phyloP scores from a whole-genome alignment of 2,329 filamentous ascomycete species.

The Neurospora crassa region DNA sequence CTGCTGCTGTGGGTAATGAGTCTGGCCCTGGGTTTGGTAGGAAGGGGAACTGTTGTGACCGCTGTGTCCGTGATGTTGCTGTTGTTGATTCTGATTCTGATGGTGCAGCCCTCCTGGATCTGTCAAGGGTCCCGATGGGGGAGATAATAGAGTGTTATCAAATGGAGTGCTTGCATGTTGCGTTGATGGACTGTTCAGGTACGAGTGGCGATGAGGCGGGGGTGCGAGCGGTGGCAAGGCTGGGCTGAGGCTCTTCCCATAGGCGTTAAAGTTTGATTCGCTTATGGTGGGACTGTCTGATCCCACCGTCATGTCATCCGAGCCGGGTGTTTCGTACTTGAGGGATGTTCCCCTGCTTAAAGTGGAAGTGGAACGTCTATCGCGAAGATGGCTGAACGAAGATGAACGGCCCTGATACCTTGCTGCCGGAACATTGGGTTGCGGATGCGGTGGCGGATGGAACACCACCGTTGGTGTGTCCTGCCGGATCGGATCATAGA shows the following conservation, averaged over 20 bases:
- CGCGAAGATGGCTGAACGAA: not conserved
- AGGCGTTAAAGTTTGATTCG: not conserved
- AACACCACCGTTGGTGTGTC: constrained; percentile 37
- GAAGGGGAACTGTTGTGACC: not conserved
- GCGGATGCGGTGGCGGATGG: constrained; percentile 35
- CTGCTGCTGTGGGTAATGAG: not conserved
- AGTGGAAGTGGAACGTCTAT: not conserved
- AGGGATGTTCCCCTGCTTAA: constrained; percentile 3
- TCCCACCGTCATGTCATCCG: constrained; percentile 8
- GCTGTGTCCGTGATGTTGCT: not conserved
- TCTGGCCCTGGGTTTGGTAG: not conserved
- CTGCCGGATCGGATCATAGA: constrained; percentile 50
- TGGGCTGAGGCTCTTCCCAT: not conserved
- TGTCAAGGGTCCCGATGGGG: not conserved
- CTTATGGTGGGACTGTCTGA: not conserved
- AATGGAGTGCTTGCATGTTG: not conserved
- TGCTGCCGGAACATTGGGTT: constrained; percentile 38
- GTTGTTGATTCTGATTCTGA: not conserved
- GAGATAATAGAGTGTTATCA: not conserved
- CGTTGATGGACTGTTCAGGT: not conserved
- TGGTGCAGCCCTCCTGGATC: not conserved
- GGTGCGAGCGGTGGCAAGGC: not conserved
- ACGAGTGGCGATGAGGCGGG: not conserved
- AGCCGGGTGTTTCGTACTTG: constrained; percentile 22
- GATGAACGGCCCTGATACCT: constrained; percentile 31